Evolutionary conservation across 352 stramenopile species (phyloP).

Genomic region (Elongisporangium anandrum): DNA sequence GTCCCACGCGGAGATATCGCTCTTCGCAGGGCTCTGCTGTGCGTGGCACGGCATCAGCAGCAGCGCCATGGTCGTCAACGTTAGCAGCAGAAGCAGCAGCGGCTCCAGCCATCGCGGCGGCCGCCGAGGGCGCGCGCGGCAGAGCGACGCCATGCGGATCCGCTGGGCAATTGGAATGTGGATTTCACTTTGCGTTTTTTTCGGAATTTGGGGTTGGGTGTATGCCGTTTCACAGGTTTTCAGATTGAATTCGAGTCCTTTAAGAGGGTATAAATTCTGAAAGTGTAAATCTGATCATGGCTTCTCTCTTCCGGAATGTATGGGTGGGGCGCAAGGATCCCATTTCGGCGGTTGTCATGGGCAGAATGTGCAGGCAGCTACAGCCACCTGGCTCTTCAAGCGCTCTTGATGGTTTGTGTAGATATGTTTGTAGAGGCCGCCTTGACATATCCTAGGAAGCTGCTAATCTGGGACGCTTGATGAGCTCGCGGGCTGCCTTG

Average conservation of each 20-base stretch:
- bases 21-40: not conserved
- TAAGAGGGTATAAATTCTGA: not conserved
- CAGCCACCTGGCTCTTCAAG: too few species aligned
- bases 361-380: too few species aligned
- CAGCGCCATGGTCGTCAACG: not conserved
- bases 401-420: too few species aligned
- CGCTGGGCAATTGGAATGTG: not conserved
- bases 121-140: not conserved
- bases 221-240: not conserved
- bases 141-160: not conserved
- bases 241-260: not conserved
- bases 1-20: not conserved
- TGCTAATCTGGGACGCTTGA: too few species aligned
- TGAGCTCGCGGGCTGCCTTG: too few species aligned
- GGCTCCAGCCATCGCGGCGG: not conserved
- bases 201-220: not conserved
- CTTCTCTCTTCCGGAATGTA: not conserved
- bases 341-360: not conserved
- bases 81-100: not conserved
- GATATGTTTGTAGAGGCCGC: too few species aligned
- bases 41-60: not conserved
- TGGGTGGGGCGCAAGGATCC: not conserved
- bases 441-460: too few species aligned
- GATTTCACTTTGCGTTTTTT: not conserved
- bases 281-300: not conserved